A percentile compares a stretch with the other conserved stretches of the same genome.
These are phyloP conservation scores for Spinacia oleracea DNA, from an alignment of 179 eudicot species.

Conservation along the genomic window DNA sequence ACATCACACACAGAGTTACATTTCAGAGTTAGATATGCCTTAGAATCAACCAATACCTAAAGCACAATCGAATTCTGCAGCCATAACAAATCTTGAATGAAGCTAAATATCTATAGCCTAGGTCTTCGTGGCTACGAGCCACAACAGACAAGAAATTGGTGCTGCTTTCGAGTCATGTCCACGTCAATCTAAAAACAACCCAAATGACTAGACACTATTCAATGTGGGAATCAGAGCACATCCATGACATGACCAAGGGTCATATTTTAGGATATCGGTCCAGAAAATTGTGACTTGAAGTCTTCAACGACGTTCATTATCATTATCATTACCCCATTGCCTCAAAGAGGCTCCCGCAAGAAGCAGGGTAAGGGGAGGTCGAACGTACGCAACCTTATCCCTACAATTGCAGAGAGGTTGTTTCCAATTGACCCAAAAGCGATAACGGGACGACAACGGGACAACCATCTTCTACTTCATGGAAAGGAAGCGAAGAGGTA, in stretches of 20 bases:
- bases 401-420: too few species aligned
- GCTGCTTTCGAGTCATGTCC: background rate
- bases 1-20: slow-evolving; percentile 4
- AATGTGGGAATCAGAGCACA: background rate
- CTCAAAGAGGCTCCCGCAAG: too few species aligned
- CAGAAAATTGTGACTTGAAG: background rate
- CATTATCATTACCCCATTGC: too few species aligned
- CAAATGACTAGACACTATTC: background rate
- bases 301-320: background rate
- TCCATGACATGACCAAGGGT: background rate
- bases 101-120: background rate
- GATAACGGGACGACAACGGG: too few species aligned
- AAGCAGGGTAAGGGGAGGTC: too few species aligned
- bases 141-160: background rate
- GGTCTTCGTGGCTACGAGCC: background rate
- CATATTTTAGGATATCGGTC: too few species aligned
- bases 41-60: background rate
- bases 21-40: slow-evolving; percentile 11
- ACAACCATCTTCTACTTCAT: too few species aligned
- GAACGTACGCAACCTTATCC: too few species aligned
- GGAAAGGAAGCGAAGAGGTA: too few species aligned
- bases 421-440: too few species aligned
- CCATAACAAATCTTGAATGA: background rate
- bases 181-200: background rate
- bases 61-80: slow-evolving; percentile 9